Evolutionary conservation across 441 rosid genomes (phyloP).

Genomic region (Hura crepitans): DNA sequence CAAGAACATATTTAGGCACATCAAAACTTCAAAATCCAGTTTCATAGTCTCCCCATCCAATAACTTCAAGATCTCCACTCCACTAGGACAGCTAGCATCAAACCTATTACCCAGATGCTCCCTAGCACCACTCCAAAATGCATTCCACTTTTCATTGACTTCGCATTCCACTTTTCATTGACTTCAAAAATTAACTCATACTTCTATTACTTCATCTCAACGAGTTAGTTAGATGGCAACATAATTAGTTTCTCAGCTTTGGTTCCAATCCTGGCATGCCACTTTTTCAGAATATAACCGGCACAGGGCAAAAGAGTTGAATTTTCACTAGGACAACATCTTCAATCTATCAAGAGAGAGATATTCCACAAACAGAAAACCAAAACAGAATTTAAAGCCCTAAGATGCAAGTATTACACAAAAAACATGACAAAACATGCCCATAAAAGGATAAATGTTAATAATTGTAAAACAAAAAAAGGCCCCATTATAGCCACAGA

Average conservation of each 20-base stretch:
- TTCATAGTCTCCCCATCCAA: slow-evolving; percentile 1
- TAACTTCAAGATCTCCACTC: background rate
- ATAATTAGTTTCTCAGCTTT: background rate
- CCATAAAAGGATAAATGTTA: slow-evolving; percentile 1
- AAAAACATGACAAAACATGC: background rate
- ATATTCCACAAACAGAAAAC: background rate
- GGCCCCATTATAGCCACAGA: background rate
- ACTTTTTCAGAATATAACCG: background rate
- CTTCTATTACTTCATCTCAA: background rate
- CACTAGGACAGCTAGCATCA: background rate
- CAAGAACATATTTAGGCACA: slow-evolving; percentile 8
- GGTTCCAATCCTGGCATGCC: background rate
- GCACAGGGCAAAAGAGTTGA: background rate
- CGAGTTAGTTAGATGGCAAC: background rate
- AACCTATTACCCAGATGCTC: background rate
- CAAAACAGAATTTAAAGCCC: background rate
- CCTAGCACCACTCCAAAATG: background rate
- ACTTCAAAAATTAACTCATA: background rate
- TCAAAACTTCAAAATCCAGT: slow-evolving; percentile 6
- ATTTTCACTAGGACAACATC: background rate
- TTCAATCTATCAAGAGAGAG: slow-evolving; percentile 4
- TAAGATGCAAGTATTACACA: background rate
- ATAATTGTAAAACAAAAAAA: background rate
- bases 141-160: background rate
- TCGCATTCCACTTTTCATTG: background rate